These are phyloP conservation scores for Stropharia rugosoannulata DNA, from an alignment of 768 basidiomycete genomes.

Conservation along the genomic window DNA sequence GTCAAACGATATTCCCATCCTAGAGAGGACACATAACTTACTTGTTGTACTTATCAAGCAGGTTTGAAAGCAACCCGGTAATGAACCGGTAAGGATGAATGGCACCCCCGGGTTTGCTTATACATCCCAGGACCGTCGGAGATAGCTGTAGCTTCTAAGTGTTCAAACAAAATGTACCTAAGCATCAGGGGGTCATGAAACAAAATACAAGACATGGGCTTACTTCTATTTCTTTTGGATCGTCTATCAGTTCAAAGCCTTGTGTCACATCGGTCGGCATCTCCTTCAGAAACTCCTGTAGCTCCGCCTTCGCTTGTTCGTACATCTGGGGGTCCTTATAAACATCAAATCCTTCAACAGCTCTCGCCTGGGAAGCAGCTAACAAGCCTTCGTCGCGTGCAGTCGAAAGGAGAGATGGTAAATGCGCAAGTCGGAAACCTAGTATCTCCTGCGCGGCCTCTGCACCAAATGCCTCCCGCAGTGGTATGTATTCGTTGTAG, in stretches of 20 bases:
- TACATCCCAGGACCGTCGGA: conserved; percentile 43
- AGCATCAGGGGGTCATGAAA: too few species aligned
- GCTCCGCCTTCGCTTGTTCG: conserved; percentile 37
- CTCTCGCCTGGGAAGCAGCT: conserved; percentile 53
- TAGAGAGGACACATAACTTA: conserved; percentile 29
- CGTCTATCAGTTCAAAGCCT: conserved; percentile 31
- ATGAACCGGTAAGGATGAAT: conserved; percentile 72
- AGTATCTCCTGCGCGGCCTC: conserved; percentile 51
- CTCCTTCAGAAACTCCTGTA: conserved; percentile 46
- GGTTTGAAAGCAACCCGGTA: conserved; percentile 53
- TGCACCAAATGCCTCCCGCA: conserved; percentile 47
- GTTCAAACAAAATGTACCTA: background rate
- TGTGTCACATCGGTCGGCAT: conserved; percentile 46
- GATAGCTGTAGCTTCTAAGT: conserved; percentile 52
- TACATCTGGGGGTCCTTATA: conserved; percentile 45
- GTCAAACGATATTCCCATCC: background rate
- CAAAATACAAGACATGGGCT: background rate
- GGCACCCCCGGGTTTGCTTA: conserved; percentile 56
- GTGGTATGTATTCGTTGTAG: conserved; percentile 54
- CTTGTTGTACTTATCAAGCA: conserved; percentile 47
- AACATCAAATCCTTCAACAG: conserved; percentile 59
- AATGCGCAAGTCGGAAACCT: conserved; percentile 61
- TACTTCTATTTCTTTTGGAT: conserved; percentile 27
- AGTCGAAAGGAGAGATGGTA: conserved; percentile 43
- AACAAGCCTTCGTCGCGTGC: conserved; percentile 55